A percentile compares a stretch with the other conserved stretches of the same genome.
phyloP scores from a whole-genome alignment of 305 asterid genomes.

The Rubia tinctorum region DNA sequence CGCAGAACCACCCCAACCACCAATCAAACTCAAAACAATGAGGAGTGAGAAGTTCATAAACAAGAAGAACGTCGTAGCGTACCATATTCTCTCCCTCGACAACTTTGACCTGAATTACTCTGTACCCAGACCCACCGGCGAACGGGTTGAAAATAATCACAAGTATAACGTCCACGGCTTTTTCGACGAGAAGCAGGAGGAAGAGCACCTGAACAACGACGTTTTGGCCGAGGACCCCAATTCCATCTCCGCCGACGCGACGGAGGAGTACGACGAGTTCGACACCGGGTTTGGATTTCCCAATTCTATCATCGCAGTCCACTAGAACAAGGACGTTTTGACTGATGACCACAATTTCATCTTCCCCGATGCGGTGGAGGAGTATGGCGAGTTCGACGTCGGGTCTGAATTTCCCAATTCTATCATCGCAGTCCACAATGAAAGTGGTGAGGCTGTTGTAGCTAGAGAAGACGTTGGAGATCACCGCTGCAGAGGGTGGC shows the following conservation, averaged over 20 bases:
- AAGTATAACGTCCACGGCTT: constrained; percentile 34
- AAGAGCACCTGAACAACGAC: constrained; percentile 20
- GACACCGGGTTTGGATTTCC: constrained; percentile 12
- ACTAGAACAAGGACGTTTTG: constrained; percentile 20
- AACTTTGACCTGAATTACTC: constrained; percentile 67
- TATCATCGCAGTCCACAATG: too few relatives aligned
- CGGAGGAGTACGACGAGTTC: constrained; percentile 43
- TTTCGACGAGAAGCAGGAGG: constrained; percentile 27
- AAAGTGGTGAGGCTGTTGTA: too few relatives aligned
- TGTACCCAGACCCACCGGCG: constrained; percentile 46
- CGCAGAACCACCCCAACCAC: background rate
- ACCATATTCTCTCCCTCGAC: constrained; percentile 81
- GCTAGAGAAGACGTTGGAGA: too few relatives aligned
- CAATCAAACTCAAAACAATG: constrained; percentile 26
- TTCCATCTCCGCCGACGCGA: constrained; percentile 36
- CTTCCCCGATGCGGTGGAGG: constrained; percentile 25
- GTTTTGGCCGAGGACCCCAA: constrained; percentile 29
- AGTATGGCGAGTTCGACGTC: too few relatives aligned
- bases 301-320: constrained; percentile 11
- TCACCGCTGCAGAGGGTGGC: too few relatives aligned
- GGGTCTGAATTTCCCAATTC: too few relatives aligned
- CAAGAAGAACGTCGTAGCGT: constrained; percentile 88
- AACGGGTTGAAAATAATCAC: constrained; percentile 64
- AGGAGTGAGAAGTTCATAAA: constrained; percentile 72
- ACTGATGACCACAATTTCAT: constrained; percentile 37